phyloP scores from a whole-genome alignment of 345 rosid species.

The Citrus reticulata region DNA sequence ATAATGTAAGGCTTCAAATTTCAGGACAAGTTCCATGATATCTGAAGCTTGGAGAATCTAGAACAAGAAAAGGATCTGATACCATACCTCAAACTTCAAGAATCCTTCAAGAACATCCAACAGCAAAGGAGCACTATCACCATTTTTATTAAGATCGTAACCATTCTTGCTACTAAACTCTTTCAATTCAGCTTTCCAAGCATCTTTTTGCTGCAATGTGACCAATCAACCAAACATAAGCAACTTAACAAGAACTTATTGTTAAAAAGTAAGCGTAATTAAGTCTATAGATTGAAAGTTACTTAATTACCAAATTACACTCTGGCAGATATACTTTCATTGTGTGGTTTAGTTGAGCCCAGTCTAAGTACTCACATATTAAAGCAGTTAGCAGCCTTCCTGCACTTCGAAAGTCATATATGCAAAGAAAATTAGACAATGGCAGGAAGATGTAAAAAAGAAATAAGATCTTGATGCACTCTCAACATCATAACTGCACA shows the following conservation, averaged over 20 bases:
- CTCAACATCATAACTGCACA: background rate
- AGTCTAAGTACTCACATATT: slow-evolving; percentile 89
- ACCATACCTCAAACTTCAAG: slow-evolving; percentile 70
- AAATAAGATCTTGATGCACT: background rate
- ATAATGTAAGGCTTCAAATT: background rate
- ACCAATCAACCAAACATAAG: background rate
- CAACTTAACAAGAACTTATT: background rate
- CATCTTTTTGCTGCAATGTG: slow-evolving; percentile 71
- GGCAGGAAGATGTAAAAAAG: background rate
- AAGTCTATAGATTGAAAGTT: slow-evolving; percentile 18
- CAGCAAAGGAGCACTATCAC: slow-evolving; percentile 82
- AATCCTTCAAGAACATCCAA: slow-evolving; percentile 92
- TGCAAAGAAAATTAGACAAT: background rate
- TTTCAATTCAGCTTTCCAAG: slow-evolving; percentile 81
- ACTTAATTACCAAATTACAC: slow-evolving; percentile 90
- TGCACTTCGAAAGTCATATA: slow-evolving; percentile 31
- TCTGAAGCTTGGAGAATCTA: slow-evolving; percentile 7
- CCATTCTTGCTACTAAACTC: slow-evolving; percentile 83
- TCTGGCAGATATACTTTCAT: slow-evolving; percentile 90
- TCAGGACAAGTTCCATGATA: background rate
- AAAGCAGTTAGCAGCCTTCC: slow-evolving; percentile 86
- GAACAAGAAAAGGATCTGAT: slow-evolving; percentile 1
- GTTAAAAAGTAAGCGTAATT: background rate
- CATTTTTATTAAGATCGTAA: slow-evolving; percentile 77
- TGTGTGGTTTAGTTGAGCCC: slow-evolving; percentile 91